Evolutionary conservation across 495 filamentous ascomycete genomes (phyloP).

Genomic region (Penicillium salamii): DNA sequence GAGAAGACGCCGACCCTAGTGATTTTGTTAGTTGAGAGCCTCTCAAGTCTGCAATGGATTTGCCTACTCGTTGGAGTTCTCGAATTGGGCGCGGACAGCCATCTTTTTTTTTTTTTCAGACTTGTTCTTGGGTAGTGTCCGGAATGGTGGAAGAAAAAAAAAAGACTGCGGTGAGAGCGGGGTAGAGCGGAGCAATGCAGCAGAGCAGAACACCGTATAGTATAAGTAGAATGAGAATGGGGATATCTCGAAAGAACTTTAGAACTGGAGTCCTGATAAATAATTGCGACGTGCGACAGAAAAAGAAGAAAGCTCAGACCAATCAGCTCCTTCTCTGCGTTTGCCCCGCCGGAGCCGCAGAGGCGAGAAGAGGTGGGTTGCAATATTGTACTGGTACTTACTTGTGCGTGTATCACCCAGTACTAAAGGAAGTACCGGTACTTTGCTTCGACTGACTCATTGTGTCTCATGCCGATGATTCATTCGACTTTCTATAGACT

Average conservation of each 20-base stretch:
- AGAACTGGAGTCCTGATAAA: slow-evolving; percentile 5
- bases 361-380: slow-evolving; percentile 9
- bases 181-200: slow-evolving; percentile 3
- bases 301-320: slow-evolving; percentile 26
- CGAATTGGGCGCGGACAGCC: slow-evolving; percentile 88
- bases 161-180: slow-evolving; percentile 4
- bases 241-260: no score
- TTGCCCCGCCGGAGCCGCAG: slow-evolving; percentile 18
- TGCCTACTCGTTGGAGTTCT: slow-evolving; percentile 97
- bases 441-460: slow-evolving; percentile 20
- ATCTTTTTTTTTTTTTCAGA: slow-evolving; percentile 51
- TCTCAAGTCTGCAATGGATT: neutral
- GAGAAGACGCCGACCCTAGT: slow-evolving; percentile 91
- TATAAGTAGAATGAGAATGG: no score
- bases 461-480: slow-evolving; percentile 25
- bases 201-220: slow-evolving; percentile 6
- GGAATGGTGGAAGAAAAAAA: no score
- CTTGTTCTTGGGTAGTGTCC: neutral
- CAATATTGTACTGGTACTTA: slow-evolving; percentile 13
- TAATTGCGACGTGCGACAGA: slow-evolving; percentile 20
- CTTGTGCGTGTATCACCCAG: no score
- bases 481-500: neutral
- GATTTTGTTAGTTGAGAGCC: neutral
- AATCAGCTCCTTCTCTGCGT: slow-evolving; percentile 9
- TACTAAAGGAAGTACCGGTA: neutral